phyloP scores from a whole-genome alignment of 352 stramenopile genomes.

The Phytophthora crassamura region DNA sequence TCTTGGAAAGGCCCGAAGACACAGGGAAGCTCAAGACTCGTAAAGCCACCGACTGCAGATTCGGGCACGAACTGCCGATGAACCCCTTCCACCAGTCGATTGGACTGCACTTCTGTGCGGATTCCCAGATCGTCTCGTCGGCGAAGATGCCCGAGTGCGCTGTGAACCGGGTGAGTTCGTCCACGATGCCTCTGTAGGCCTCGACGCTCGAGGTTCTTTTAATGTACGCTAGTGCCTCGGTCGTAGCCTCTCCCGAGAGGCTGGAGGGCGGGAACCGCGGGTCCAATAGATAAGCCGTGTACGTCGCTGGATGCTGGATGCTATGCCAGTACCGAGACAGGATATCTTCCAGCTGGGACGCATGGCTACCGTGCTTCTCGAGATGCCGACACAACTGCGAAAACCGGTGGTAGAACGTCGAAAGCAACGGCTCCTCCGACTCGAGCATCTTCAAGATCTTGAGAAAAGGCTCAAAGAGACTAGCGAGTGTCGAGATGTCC shows the following conservation, averaged over 20 bases:
- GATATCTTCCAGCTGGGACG: constrained; percentile 59
- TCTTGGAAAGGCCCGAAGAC: constrained; percentile 58
- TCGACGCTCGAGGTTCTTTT: constrained; percentile 54
- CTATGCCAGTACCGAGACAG: constrained; percentile 65
- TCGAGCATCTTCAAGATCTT: constrained; percentile 75
- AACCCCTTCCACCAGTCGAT: constrained; percentile 86
- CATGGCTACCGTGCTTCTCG: constrained; percentile 59
- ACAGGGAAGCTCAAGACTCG: constrained; percentile 67
- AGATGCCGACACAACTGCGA: constrained; percentile 69
- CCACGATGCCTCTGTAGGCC: constrained; percentile 58
- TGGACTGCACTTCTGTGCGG: constrained; percentile 71
- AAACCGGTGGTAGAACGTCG: constrained; percentile 81
- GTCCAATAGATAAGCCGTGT: constrained; percentile 81
- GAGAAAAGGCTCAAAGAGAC: constrained; percentile 72
- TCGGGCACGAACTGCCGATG: constrained; percentile 73
- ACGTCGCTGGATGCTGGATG: constrained; percentile 75
- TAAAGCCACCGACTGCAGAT: constrained; percentile 69
- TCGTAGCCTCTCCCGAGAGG: constrained; percentile 62
- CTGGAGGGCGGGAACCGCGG: constrained; percentile 65
- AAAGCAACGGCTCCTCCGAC: constrained; percentile 64
- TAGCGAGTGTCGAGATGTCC: constrained; percentile 55
- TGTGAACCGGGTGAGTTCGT: constrained; percentile 76
- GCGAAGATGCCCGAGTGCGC: constrained; percentile 66
- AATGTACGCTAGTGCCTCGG: constrained; percentile 64
- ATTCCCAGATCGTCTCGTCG: constrained; percentile 80